These are phyloP conservation scores for Seiridium cupressi DNA, from an alignment of 2,329 filamentous ascomycete species.

Conservation along the genomic window DNA sequence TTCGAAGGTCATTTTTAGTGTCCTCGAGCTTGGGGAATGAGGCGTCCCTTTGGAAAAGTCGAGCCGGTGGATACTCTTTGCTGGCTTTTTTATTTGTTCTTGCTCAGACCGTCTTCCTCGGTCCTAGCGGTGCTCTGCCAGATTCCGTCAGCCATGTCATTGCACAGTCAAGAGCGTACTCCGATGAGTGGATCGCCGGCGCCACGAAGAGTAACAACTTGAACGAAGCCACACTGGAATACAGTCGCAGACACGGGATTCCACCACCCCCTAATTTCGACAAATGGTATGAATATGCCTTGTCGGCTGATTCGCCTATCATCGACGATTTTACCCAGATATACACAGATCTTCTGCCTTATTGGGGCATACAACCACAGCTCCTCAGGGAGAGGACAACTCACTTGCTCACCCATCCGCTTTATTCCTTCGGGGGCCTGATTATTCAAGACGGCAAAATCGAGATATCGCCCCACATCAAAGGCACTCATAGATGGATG, in stretches of 20 bases:
- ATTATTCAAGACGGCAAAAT: constrained; percentile 28
- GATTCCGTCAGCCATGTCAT: constrained; percentile 37
- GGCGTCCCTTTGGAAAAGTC: constrained; percentile 14
- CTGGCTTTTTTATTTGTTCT: constrained; percentile 18
- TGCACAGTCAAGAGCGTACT: constrained; percentile 41
- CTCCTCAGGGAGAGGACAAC: constrained; percentile 54
- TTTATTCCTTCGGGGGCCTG: constrained; percentile 29
- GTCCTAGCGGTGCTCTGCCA: constrained; percentile 8
- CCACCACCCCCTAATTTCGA: constrained; percentile 72
- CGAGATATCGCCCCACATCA: constrained; percentile 27
- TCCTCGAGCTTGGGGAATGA: constrained; percentile 11
- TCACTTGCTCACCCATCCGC: constrained; percentile 27
- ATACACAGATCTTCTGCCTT: constrained; percentile 63
- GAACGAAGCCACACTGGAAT: constrained; percentile 61
- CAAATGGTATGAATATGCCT: constrained; percentile 69
- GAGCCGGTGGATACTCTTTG: constrained; percentile 14
- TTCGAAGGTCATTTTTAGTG: constrained; percentile 9
- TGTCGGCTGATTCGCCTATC: constrained; percentile 56
- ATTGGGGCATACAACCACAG: constrained; percentile 63
- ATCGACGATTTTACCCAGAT: constrained; percentile 73
- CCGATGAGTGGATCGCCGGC: constrained; percentile 43
- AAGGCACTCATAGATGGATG: constrained; percentile 34
- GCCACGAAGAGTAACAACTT: constrained; percentile 47
- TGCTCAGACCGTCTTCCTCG: constrained; percentile 16
- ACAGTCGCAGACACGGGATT: constrained; percentile 62